These are phyloP conservation scores for Choricystis sp. DNA, from an alignment of 139 green algal species.

Conservation along the genomic window DNA sequence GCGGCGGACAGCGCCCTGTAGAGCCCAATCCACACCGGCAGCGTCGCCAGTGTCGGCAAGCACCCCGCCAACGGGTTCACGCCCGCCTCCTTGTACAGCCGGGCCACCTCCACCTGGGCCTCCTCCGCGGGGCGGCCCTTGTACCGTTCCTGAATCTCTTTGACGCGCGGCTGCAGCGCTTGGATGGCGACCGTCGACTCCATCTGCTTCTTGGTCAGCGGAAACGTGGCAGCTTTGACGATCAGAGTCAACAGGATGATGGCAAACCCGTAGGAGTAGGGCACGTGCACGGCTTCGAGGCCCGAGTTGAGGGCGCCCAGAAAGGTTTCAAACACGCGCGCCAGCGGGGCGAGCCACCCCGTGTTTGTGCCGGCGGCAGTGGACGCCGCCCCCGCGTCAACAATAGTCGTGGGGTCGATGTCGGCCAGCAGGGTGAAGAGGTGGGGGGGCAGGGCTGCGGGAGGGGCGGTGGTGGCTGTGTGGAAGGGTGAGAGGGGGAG, in stretches of 20 bases:
- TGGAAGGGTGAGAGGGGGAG: too few species aligned
- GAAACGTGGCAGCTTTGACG: constrained; percentile 87
- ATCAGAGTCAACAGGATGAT: constrained; percentile 87
- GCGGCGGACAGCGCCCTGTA: constrained; percentile 86
- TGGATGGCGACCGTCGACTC: constrained; percentile 86
- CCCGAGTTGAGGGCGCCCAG: constrained; percentile 64
- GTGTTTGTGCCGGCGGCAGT: constrained; percentile 12
- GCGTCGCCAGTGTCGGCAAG: constrained; percentile 78
- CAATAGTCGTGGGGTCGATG: too few species aligned
- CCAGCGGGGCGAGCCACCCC: constrained; percentile 46
- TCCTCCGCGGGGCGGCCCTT: constrained; percentile 11
- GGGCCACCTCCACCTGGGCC: constrained; percentile 67
- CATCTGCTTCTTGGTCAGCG: constrained; percentile 83
- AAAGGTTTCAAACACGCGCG: constrained; percentile 46
- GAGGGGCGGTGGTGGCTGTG: too few species aligned
- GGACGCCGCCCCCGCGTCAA: constrained; percentile 4
- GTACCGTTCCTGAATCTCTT: constrained; percentile 87
- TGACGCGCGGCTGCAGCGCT: constrained; percentile 73
- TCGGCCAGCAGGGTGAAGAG: too few species aligned
- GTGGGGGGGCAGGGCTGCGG: too few species aligned
- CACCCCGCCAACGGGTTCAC: constrained; percentile 90
- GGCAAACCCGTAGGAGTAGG: constrained; percentile 91
- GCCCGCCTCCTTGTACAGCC: constrained; percentile 79
- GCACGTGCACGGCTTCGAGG: constrained; percentile 47
- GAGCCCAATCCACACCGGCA: constrained; percentile 88